Evolutionary conservation across 148 eudicot genomes (phyloP).

Genomic region (Gaultheria prostrata): DNA sequence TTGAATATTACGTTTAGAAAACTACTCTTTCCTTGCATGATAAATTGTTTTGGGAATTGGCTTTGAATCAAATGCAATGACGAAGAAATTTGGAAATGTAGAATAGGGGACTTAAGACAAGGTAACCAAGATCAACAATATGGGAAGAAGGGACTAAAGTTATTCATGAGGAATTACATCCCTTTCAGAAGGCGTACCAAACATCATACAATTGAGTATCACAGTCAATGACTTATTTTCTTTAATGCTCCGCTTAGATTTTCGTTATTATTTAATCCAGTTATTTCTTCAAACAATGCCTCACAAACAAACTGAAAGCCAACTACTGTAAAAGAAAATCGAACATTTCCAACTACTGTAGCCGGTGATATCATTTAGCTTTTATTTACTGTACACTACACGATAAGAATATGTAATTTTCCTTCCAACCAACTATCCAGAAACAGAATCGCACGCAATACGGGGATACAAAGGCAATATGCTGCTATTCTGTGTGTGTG

Average conservation of each 20-base stretch:
- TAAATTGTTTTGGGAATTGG: neutral
- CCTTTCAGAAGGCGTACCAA: neutral
- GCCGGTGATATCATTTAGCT: neutral
- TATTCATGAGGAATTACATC: conserved; percentile 1
- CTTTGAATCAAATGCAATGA: no score
- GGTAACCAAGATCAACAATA: neutral
- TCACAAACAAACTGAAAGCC: neutral
- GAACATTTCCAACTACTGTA: no score
- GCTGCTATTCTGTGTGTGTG: no score
- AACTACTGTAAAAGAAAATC: neutral
- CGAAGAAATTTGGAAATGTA: neutral
- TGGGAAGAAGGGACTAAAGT: neutral
- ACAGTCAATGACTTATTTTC: neutral
- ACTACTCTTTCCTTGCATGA: neutral
- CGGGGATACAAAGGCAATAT: neutral
- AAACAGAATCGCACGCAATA: neutral
- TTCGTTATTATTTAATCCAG: neutral
- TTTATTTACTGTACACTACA: neutral
- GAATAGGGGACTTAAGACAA: neutral
- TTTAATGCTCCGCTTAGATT: neutral
- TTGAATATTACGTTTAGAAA: neutral
- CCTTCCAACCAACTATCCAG: neutral
- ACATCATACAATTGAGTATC: neutral
- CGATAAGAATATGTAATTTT: neutral
- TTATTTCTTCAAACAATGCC: neutral